Conservation (phyloP, 495 filamentous ascomycete genomes). For the Daldinia concentrica region DNA sequence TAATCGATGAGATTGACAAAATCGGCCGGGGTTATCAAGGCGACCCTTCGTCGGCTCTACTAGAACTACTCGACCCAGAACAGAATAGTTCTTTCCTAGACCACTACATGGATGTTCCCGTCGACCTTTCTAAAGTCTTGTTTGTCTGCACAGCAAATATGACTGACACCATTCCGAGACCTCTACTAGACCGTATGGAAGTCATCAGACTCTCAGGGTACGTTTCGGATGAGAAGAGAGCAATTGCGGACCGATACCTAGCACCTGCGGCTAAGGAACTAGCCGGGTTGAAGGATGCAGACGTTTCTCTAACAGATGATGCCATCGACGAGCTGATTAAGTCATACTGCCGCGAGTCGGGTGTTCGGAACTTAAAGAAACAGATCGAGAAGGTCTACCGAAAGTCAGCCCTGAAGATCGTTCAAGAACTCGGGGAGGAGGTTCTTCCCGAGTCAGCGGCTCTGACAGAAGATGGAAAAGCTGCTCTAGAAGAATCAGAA, state of each 20-base stretch:
- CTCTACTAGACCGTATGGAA: slow-evolving; percentile 97
- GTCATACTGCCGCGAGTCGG: slow-evolving; percentile 95
- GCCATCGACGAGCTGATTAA: slow-evolving; percentile 98
- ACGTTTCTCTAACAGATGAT: slow-evolving; percentile 81
- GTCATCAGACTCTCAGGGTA: slow-evolving; percentile 97
- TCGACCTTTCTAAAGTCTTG: slow-evolving; percentile 96
- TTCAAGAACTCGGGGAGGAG: slow-evolving; percentile 92
- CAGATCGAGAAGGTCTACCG: slow-evolving; percentile 99
- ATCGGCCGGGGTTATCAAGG: slow-evolving; percentile 95
- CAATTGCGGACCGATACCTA: slow-evolving; percentile 93
- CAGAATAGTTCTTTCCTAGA: slow-evolving; percentile 98
- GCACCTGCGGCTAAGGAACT: slow-evolving; percentile 90
- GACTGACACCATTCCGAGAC: slow-evolving; percentile 97
- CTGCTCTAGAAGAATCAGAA: slow-evolving; percentile 73
- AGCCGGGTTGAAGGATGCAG: slow-evolving; percentile 88
- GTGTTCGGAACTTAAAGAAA: slow-evolving; percentile 98
- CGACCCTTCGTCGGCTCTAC: slow-evolving; percentile 91
- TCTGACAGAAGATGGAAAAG: slow-evolving; percentile 88
- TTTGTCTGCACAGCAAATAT: slow-evolving; percentile 99
- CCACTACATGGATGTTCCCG: slow-evolving; percentile 98
- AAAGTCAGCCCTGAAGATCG: slow-evolving; percentile 96
- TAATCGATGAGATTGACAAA: slow-evolving; percentile 99
- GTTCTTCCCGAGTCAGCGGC: slow-evolving; percentile 82
- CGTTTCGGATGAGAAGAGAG: slow-evolving; percentile 98
- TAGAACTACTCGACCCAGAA: slow-evolving; percentile 96